Percentiles rank a stretch among this genome's conserved stretches.
phyloP scores from a whole-genome alignment of 805 yeast genomes.

The Hagleromyces aurorensis region DNA sequence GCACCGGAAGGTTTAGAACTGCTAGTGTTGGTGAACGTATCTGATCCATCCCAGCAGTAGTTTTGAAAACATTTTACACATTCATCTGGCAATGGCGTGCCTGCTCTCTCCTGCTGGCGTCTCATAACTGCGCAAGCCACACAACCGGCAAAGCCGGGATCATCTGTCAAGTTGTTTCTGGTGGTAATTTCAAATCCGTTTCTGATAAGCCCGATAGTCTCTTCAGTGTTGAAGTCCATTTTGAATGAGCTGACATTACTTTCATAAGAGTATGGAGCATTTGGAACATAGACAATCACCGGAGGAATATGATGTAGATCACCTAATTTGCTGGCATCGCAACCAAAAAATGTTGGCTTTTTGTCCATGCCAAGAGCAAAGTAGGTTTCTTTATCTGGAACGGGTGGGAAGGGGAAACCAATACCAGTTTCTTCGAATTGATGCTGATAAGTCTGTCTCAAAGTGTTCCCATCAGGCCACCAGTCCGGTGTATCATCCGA shows the following conservation, averaged over 20 bases:
- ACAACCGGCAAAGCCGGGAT: conserved; percentile 58
- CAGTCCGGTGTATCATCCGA: conserved; percentile 45
- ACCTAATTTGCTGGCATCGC: conserved; percentile 50
- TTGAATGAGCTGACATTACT: conserved; percentile 62
- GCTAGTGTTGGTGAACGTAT: too few species aligned
- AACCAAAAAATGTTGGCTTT: too few species aligned
- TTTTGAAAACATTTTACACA: conserved; percentile 56
- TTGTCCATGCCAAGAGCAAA: conserved; percentile 47
- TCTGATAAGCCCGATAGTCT: conserved; percentile 45
- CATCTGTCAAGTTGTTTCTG: conserved; percentile 52
- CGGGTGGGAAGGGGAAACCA: conserved; percentile 61
- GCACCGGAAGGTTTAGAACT: too few species aligned
- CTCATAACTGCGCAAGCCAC: conserved; percentile 70
- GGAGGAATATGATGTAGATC: conserved; percentile 50
- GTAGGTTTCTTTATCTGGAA: conserved; percentile 57
- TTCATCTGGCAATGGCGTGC: conserved; percentile 45
- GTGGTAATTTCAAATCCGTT: conserved; percentile 64
- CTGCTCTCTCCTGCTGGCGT: conserved; percentile 60
- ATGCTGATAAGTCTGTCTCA: conserved; percentile 43
- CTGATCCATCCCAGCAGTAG: conserved; percentile 73
- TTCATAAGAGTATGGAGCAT: conserved; percentile 50
- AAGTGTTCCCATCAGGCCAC: conserved; percentile 59
- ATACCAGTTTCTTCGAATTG: conserved; percentile 44
- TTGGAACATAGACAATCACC: conserved; percentile 59
- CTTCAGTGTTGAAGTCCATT: conserved; percentile 47